phyloP scores from a whole-genome alignment of 2,329 filamentous ascomycete species.

The Trichophyton verrucosum region DNA sequence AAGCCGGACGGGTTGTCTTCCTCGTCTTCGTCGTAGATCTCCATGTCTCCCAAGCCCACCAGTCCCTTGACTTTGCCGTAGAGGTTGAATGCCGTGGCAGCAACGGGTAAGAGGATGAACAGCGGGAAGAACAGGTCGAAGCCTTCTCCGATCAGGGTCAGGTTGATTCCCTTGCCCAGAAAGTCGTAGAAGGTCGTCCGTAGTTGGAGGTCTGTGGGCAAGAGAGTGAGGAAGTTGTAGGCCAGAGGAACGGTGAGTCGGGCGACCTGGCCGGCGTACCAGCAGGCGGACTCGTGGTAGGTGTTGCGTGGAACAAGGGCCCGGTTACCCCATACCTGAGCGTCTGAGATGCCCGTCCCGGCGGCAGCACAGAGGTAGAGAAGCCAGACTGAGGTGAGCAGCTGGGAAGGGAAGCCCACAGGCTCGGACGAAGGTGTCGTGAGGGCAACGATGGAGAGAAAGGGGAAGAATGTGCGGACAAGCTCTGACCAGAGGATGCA shows the following conservation, averaged over 20 bases:
- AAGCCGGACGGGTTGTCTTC: constrained; percentile 52
- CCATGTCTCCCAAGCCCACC: constrained; percentile 66
- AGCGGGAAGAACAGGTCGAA: constrained; percentile 85
- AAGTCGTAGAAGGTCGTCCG: constrained; percentile 80
- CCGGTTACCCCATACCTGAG: constrained; percentile 94
- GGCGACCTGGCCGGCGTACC: constrained; percentile 88
- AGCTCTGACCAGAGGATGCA: constrained; percentile 90
- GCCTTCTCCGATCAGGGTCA: constrained; percentile 68
- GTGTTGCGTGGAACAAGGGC: constrained; percentile 84
- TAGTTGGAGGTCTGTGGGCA: constrained; percentile 58
- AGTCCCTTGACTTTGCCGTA: constrained; percentile 69
- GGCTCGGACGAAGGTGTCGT: constrained; percentile 49
- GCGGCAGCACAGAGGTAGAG: constrained; percentile 92
- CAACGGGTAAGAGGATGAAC: constrained; percentile 73
- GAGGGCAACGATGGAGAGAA: constrained; percentile 57
- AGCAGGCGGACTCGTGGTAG: constrained; percentile 83
- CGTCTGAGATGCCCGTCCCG: constrained; percentile 74
- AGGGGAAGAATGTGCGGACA: constrained; percentile 66
- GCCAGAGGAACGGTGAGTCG: constrained; percentile 83
- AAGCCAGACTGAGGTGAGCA: constrained; percentile 77
- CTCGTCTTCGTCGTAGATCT: constrained; percentile 50
- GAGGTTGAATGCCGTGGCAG: constrained; percentile 75
- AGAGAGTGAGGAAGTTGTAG: constrained; percentile 93
- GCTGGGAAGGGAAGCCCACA: constrained; percentile 74
- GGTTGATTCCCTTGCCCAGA: constrained; percentile 66